These are phyloP conservation scores for Daldinia concentrica DNA, from an alignment of 495 filamentous ascomycete genomes.

Conservation along the genomic window DNA sequence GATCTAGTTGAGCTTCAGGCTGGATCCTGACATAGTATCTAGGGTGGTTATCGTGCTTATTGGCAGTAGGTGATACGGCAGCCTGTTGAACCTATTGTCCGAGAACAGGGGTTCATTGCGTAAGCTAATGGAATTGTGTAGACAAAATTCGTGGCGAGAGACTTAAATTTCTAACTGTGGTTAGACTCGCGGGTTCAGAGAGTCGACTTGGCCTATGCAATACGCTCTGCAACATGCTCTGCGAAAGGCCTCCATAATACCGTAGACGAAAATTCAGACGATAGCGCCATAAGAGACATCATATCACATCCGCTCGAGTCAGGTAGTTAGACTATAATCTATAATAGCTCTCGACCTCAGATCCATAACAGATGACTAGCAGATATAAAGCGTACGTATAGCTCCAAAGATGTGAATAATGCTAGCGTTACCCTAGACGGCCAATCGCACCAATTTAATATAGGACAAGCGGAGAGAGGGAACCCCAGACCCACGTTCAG, in stretches of 20 bases:
- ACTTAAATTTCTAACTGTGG: constrained; percentile 13
- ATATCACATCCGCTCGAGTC: constrained; percentile 16
- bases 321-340: neutral
- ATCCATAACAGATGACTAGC: neutral
- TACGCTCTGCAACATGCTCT: neutral
- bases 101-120: constrained; percentile 5
- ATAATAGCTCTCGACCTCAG: constrained; percentile 4
- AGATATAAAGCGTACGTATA: constrained; percentile 5
- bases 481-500: constrained; percentile 11
- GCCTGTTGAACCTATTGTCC: neutral
- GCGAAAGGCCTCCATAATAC: neutral
- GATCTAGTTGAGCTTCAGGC: constrained; percentile 12
- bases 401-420: constrained; percentile 32
- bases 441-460: constrained; percentile 22
- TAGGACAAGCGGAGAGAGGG: neutral
- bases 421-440: constrained; percentile 19
- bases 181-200: constrained; percentile 7
- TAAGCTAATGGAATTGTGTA: constrained; percentile 5
- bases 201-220: constrained; percentile 8
- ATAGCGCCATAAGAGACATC: neutral
- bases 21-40: constrained; percentile 9
- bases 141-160: neutral
- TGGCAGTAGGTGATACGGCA: neutral
- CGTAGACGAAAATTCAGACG: constrained; percentile 17
- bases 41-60: neutral